Evolutionary conservation across 2,329 filamentous ascomycete species (phyloP), one percentile per base, ranked within the genome.

Genomic region (Beauveria sp.): DNA sequence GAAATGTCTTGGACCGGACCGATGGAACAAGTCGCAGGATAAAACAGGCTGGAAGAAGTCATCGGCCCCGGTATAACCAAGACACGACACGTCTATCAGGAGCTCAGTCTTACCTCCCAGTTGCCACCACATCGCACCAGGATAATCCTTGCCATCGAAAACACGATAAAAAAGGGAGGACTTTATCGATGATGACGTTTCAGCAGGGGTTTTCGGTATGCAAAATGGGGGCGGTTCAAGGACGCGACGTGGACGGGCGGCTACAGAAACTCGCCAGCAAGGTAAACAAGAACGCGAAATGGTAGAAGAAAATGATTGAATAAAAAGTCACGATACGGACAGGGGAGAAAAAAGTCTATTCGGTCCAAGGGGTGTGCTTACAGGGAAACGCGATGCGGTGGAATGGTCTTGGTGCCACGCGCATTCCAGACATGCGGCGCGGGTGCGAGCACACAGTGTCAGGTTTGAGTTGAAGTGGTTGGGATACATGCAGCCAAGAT

Each of bases 1-100:
- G 26, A 55, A 43, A 38, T 47, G 54, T 57, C 54, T 57, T 57
- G 54, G 28, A 47, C 42, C 54, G 54, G 28, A 57, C 43, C 54
- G 43, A 53, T 53, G 51, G 51, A 20, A 22, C 20, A 47, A 45
- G 42, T 40, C n/a, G n/a, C 54, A 57, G 18, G 54, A 38, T 26
- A 47, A 53, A 51, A 45, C 16, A 43, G 24, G 24, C 38, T n/a
- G 28, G 18, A 40, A 45, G 16, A 43, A 18, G 52, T 3, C 45
- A 55, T 24, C 10, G 8, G n/a, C n/a, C 26, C 42, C 42, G 40
- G 24, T 45, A 55, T 34, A 56, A 38, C 6, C 42, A 26, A 57
- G 54, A 57, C 28, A 57, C 51, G 34, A 14, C 9, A 5, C 5
- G 14, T 26, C 51, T 6, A 26, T 53, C 51, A 42, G 20, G 10